Conservation (phyloP, 2,329 filamentous ascomycete genomes). For the Fusarium falciforme region DNA sequence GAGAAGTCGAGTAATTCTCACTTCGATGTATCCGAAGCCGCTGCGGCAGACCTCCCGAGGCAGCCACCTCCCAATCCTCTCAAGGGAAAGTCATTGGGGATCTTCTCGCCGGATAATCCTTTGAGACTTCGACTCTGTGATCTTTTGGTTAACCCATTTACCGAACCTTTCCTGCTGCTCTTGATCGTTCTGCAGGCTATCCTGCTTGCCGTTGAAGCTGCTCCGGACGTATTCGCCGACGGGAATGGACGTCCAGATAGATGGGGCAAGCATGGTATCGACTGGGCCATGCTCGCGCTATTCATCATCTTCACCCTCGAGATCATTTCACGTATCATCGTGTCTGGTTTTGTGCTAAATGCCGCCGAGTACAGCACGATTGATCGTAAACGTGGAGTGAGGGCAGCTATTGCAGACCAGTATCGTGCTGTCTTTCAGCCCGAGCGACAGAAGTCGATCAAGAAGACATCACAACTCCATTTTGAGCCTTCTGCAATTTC, state of each 20-base stretch:
- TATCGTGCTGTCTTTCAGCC: slow-evolving; percentile 85
- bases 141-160: slow-evolving; percentile 84
- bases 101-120: slow-evolving; percentile 83
- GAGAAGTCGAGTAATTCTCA: slow-evolving; percentile 56
- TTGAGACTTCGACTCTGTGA: slow-evolving; percentile 82
- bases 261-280: slow-evolving; percentile 78
- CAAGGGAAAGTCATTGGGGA: slow-evolving; percentile 84
- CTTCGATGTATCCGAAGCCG: slow-evolving; percentile 31
- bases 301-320: slow-evolving; percentile 94
- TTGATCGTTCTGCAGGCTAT: slow-evolving; percentile 91
- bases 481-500: slow-evolving; percentile 74
- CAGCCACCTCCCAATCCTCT: slow-evolving; percentile 73
- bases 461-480: slow-evolving; percentile 59
- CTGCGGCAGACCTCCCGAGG: slow-evolving; percentile 24
- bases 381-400: slow-evolving; percentile 79
- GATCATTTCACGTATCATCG: slow-evolving; percentile 83
- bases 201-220: slow-evolving; percentile 86
- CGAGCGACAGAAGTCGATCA: slow-evolving; percentile 77
- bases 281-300: slow-evolving; percentile 83
- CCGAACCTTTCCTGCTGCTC: slow-evolving; percentile 86
- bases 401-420: slow-evolving; percentile 79
- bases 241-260: slow-evolving; percentile 68
- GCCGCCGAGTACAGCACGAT: slow-evolving; percentile 92
- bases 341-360: slow-evolving; percentile 93
- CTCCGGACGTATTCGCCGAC: slow-evolving; percentile 73